Base-by-base conservation (phyloP, 2,329 filamentous ascomycete species). In the Penicillium sp. region DNA sequence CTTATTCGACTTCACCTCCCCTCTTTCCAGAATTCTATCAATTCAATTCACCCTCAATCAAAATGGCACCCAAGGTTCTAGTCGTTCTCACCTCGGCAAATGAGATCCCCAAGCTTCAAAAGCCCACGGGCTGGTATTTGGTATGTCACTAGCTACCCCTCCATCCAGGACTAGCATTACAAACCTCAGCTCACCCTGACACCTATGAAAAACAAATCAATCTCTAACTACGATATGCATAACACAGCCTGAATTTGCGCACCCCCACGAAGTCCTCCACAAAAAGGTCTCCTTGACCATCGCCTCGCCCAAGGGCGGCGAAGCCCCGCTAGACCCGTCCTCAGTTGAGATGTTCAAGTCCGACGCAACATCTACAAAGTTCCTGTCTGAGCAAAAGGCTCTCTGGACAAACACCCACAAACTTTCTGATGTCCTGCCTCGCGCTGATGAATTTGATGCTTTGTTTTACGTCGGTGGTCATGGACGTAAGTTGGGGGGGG, bases 61-160 rank as follows among this genome's bases (percentile, higher is more conserved):
- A 30, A 59, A 75, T 76, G 73, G 62, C 76, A 5, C 82, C 83
- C 42, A 90, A 89, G 75, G 79, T 92, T 66, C 88, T 92, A 79
- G 79, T 91, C 75, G 86, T 92, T 61, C 85, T 92, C 64, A 90
- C 88, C 66, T 91, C 88, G 63, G 82, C 85, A 74, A 75, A 76
- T 66, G 76, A 79, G 63, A 76, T 84, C 56, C 79, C 78, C 56
- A 70, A 73, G 68, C 76, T 73, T 49, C 75, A 76, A 65, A 76
- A 79, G 58, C 83, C 84, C 10, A 91, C 89, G 0, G 90, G 90
- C 66, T 92, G 89, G 89, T 92, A 86, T 73, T 79, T 92, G 70
- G 87, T 89, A 79, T 53, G 70, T 44, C 33, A 1, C 30, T 30
- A 33, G n/a, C 37, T 8, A 24, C 19, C 42, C 40, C 15, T 22